Evolutionary conservation across 2,329 filamentous ascomycete genomes (phyloP), one percentile per base, ranked within the genome.

Genomic region (Fulvia fulva): DNA sequence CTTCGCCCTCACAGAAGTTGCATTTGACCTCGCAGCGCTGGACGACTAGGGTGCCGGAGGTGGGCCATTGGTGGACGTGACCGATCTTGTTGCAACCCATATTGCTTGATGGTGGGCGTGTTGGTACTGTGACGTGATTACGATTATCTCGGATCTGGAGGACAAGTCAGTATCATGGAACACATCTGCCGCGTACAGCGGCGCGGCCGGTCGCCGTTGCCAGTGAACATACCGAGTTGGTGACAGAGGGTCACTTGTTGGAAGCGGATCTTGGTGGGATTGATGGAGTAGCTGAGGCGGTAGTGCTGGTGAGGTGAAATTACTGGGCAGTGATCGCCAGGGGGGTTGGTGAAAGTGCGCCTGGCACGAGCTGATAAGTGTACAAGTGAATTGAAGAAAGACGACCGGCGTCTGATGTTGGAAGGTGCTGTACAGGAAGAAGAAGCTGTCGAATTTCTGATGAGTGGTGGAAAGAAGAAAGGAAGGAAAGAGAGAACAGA

Each of bases 41-140:
- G 43, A 71, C 68, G 45, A 64, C 57, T 21, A 71, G 59, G 2
- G 30, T 55, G 49, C 68, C 68, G 16, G 53, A 46, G 23, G 59
- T 64, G 4, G 62, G 62, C 68, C 68, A 71, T 2, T 55, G 9
- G 58, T 71, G 68, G 22, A 46, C 49, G 59, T 70, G 68, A 8
- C 60, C 62, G 16, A 55, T 53, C 41, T 68, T 64, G 55, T 44
- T 53, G 60, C 68, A 71, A 55, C 66, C 64, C 67, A 70, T 71
- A 8, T 51, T 61, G 51, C 45, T 7, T 37, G 43, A 23, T 22
- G 14, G 46, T 50, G 43, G 21, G 23, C 16, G 37, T 41, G 16
- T n/a, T 41, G 5, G 14, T 41, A 7, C 37, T 44, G 41, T 51
- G 22, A 34, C 16, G 41, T 44, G 45, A 53, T 46, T 45, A 23